Conservation (phyloP, 192 early-diverging fungal genomes). For the Backusella psychrophila region DNA sequence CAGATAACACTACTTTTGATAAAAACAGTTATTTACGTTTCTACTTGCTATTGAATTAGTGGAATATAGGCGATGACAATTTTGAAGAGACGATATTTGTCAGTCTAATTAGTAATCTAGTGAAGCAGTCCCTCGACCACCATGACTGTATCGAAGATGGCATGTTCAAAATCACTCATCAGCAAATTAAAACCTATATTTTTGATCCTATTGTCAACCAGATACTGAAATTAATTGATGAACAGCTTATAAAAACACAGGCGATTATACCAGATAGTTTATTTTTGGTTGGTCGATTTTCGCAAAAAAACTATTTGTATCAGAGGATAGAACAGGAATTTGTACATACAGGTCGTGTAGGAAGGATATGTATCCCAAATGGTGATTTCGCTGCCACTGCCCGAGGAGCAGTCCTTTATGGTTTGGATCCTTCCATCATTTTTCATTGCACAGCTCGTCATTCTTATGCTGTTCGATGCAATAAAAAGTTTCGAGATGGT, state of each 20-base stretch:
- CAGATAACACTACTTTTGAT: neutral
- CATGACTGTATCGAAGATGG: neutral
- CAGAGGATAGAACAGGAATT: slow-evolving; percentile 31
- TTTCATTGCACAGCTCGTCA: slow-evolving; percentile 29
- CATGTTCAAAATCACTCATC: neutral
- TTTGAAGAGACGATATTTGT: neutral
- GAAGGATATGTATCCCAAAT: slow-evolving; percentile 35
- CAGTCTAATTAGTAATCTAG: too few species aligned
- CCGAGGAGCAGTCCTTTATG: slow-evolving; percentile 41
- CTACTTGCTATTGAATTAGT: slow-evolving; percentile 9
- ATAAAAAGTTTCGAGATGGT: neutral
- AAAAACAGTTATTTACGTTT: neutral
- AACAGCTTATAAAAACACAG: slow-evolving; percentile 26
- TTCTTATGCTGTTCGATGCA: slow-evolving; percentile 30
- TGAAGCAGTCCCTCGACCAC: neutral
- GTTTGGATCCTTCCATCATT: slow-evolving; percentile 28
- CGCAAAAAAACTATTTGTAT: slow-evolving; percentile 28
- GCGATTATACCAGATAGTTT: slow-evolving; percentile 22
- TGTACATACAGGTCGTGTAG: slow-evolving; percentile 25
- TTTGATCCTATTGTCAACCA: slow-evolving; percentile 36
- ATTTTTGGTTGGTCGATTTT: slow-evolving; percentile 46
- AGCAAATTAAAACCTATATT: neutral
- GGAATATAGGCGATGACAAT: slow-evolving; percentile 13
- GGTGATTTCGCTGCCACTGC: slow-evolving; percentile 33
- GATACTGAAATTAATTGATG: slow-evolving; percentile 35